Percentiles rank a stretch among this genome's conserved stretches.
Evolutionary conservation across 2,329 filamentous ascomycete genomes (phyloP).

Genomic region (Cladobotryum mycophilum): DNA sequence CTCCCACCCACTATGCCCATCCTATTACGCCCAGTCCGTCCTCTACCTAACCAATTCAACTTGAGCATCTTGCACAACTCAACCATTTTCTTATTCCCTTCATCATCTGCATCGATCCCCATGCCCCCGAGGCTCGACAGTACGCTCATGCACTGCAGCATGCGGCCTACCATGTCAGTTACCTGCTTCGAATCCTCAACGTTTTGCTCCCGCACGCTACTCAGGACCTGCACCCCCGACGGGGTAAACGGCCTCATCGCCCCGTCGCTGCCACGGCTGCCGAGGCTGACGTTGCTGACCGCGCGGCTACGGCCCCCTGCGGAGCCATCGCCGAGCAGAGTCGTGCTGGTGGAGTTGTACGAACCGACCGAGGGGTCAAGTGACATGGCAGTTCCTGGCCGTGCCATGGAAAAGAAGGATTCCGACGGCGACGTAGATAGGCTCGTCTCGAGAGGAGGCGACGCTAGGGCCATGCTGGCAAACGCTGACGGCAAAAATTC

Average conservation of each 20-base stretch:
- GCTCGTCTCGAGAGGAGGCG: conserved; percentile 44
- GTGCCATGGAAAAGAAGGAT: conserved; percentile 38
- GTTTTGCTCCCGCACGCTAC: conserved; percentile 50
- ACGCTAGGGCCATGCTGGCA: conserved; percentile 46
- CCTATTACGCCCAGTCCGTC: conserved; percentile 80
- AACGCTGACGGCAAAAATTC: conserved; percentile 61
- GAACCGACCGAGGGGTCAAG: conserved; percentile 69
- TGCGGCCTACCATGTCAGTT: conserved; percentile 88
- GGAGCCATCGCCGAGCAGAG: conserved; percentile 62
- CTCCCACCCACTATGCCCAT: conserved; percentile 77
- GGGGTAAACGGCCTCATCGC: conserved; percentile 47
- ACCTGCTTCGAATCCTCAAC: conserved; percentile 69
- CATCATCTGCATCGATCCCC: conserved; percentile 56
- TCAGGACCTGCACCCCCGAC: conserved; percentile 31
- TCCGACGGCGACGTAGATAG: conserved; percentile 48
- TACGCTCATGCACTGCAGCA: conserved; percentile 94
- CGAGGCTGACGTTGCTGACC: conserved; percentile 75
- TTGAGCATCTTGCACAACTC: conserved; percentile 82
- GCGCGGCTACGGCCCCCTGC: conserved; percentile 65
- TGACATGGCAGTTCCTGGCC: conserved; percentile 69
- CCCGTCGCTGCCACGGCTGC: conserved; percentile 40
- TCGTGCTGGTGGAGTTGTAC: conserved; percentile 74
- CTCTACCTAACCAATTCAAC: conserved; percentile 91
- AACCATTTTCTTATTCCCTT: conserved; percentile 71
- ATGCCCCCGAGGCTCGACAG: conserved; percentile 64